Base-by-base conservation (phyloP, 768 basidiomycete genomes). In the Auriscalpium microsporum region DNA sequence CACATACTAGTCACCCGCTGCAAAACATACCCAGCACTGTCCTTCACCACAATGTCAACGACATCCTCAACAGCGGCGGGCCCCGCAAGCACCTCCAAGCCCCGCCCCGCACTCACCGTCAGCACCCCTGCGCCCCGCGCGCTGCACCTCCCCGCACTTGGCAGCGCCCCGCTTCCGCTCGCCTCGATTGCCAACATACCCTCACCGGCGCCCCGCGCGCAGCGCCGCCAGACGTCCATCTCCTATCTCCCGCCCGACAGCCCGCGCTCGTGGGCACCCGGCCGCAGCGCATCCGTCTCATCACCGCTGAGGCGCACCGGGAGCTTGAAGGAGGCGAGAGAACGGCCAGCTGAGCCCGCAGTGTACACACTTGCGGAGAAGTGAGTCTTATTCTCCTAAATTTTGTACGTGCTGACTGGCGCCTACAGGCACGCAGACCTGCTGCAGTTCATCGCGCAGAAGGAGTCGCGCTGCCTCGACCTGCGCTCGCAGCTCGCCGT, bases 361-460 rank as follows among this genome's bases (percentile, higher is more conserved):
- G 83, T 82, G 14, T 63, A 79, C 53, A 91, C 88, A 0, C 67
- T 90, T 53, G 78, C 80, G 49, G 89, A 90, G 70, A 86, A 82
- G 87, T 90, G 64, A 56, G 82, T 76, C 4, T 35, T 8, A 19
- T 35, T 55, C 44, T 33, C 49, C 56, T 51, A 19, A 19, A 21
- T n/a, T 23, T 33, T 19, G 38, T 42, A 10, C 1, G 3, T 4
- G 14, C 38, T n/a, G n/a, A 28, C 7, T 35, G n/a, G 16, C 37
- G 23, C 34, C 40, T 34, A 23, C 58, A 92, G 90, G 63, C 87
- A 93, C 62, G 81, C 84, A 7, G 89, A 91, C 53, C 71, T 93
- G 2, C 72, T 92, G n/a, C 85, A 79, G 34, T 85, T 86, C 56
- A 93, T 93, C 50, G 90, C 90, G 0, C 88, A 90, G 69, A 91